phyloP scores from a whole-genome alignment of 352 stramenopile genomes.

The Globisporangium cederbergense region DNA sequence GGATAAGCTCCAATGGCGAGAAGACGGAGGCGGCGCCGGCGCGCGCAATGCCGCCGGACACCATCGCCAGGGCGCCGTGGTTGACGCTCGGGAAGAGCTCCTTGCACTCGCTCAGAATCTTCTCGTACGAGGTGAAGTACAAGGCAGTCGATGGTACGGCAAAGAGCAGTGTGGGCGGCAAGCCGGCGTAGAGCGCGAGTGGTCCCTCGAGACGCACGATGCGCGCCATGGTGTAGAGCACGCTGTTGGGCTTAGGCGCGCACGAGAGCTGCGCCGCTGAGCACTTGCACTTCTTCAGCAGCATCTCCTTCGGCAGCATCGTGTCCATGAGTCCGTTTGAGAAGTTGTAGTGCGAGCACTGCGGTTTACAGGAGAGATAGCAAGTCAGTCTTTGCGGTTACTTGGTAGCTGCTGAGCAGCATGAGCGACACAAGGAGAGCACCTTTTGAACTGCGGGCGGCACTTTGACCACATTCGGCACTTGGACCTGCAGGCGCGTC shows the following conservation, averaged over 20 bases:
- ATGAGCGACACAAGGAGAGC: not conserved
- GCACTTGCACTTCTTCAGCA: constrained; percentile 57
- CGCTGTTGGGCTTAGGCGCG: constrained; percentile 36
- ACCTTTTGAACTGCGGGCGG: constrained; percentile 50
- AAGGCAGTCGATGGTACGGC: constrained; percentile 91
- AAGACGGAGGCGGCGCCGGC: constrained; percentile 63
- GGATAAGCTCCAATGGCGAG: constrained; percentile 83
- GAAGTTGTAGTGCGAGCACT: constrained; percentile 76
- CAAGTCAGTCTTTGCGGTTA: not conserved
- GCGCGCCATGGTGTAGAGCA: constrained; percentile 59
- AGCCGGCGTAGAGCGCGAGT: constrained; percentile 69
- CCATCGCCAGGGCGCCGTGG: constrained; percentile 42
- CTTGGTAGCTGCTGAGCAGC: not conserved
- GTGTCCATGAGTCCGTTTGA: constrained; percentile 82
- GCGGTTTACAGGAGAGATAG: not conserved
- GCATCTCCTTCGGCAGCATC: constrained; percentile 63
- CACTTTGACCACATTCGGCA: constrained; percentile 47
- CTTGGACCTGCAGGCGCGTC: constrained; percentile 76
- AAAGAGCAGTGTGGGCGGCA: constrained; percentile 90
- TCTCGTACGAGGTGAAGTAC: constrained; percentile 94
- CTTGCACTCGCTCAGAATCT: constrained; percentile 42
- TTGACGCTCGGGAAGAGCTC: constrained; percentile 34
- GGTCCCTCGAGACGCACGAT: constrained; percentile 64
- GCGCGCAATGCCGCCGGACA: constrained; percentile 49
- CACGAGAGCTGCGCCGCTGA: constrained; percentile 40